Evolutionary conservation across 176 grass and related monocot species (phyloP), one percentile per base, ranked within the genome.

Genomic region (Pontederia paniculata): DNA sequence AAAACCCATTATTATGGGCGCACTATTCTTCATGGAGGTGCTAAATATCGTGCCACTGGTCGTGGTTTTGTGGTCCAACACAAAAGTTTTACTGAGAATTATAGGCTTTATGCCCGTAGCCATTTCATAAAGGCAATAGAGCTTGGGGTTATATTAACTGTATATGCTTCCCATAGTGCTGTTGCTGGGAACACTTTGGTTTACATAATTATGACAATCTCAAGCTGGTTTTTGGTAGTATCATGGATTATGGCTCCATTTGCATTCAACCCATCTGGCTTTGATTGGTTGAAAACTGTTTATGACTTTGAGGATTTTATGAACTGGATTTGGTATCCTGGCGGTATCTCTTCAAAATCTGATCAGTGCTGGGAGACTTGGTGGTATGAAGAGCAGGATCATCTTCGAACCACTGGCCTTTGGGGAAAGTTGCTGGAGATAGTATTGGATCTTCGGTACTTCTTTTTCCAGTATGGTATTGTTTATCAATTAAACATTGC

Each of bases 121-220:
- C 89, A 95, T 73, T 95, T 95, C 52, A 72, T 89, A 17, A 95
- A 95, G 71, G 89, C 77, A 71, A 95, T 89, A 83, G 89, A 95
- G 62, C 54, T 95, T 50, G 85, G 84, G 45, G 81, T 95, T 76
- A 89, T 95, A 71, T 74, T 95, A 54, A 77, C 63, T 21, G 3
- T 89, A 12, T 95, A 95, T 95, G 89, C 84, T 63, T 77, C 78
- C 20, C 89, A 80, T 52, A 81, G 78, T 58, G 74, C 75, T 45
- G 69, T 55, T 18, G 65, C 84, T 13, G 73, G 75, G 74, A 78
- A 77, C 75, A 83, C 89, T 23, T 69, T 95, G 53, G 84, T 95
- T 66, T 95, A 95, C 57, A 89, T 95, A 66, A 23, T 65, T 20
- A 56, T 95, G 76, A 83, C 89, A 69, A 67, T 95, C 64, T 89